A percentile compares a stretch with the other conserved stretches of the same genome.
Conservation (phyloP, 169 alveolate genomes). For the Cryptosporidium andersoni region DNA sequence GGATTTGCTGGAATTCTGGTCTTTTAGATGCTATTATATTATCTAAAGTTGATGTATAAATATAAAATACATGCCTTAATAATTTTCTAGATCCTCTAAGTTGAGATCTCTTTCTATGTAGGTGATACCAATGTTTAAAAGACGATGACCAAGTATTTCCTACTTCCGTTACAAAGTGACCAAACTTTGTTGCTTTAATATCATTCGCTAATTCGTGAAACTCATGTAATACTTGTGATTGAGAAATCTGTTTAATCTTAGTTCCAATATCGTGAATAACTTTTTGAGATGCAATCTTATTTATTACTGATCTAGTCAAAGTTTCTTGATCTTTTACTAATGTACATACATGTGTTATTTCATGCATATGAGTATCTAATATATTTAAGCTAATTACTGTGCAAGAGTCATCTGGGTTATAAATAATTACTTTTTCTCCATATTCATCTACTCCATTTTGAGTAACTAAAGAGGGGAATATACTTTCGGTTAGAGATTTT, state of each 20-base stretch:
- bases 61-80: conserved; percentile 58
- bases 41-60: conserved; percentile 53
- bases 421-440: neutral
- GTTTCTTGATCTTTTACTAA: conserved; percentile 36
- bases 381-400: conserved; percentile 14
- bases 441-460: neutral
- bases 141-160: conserved; percentile 54
- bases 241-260: conserved; percentile 23
- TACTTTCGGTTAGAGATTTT: conserved; percentile 4
- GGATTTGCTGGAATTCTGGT: conserved; percentile 42
- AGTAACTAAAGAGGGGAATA: conserved; percentile 3
- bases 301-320: conserved; percentile 35
- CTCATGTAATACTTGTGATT: conserved; percentile 63
- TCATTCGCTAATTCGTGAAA: conserved; percentile 54
- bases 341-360: conserved; percentile 14
- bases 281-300: conserved; percentile 45
- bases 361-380: conserved; percentile 31
- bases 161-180: conserved; percentile 56
- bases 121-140: conserved; percentile 38
- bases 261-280: conserved; percentile 13
- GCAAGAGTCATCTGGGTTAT: conserved; percentile 41
- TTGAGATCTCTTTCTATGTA: conserved; percentile 15
- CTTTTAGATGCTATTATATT: conserved; percentile 20
- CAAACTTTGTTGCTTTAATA: conserved; percentile 43
- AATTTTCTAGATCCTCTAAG: conserved; percentile 46